phyloP scores from a whole-genome alignment of 495 filamentous ascomycete species.

The Trichoderma virens region DNA sequence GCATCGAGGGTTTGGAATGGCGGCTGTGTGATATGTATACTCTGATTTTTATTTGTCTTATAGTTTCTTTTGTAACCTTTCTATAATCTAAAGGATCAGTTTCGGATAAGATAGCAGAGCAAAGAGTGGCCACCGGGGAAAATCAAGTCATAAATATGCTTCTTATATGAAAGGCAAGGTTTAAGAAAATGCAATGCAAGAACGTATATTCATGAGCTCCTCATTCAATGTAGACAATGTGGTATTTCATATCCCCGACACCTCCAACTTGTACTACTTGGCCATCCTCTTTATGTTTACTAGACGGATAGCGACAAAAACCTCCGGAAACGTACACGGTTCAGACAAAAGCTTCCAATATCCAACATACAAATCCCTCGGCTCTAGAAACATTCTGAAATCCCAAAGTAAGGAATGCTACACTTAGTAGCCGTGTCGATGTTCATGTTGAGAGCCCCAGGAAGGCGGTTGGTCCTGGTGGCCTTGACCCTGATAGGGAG shows the following conservation, averaged over 20 bases:
- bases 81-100: background rate
- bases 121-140: background rate
- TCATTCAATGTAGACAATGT: background rate
- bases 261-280: background rate
- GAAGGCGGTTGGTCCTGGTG: background rate
- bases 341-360: background rate
- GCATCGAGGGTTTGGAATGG: background rate
- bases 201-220: too few species aligned
- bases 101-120: background rate
- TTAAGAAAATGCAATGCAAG: too few species aligned
- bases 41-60: background rate
- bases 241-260: background rate
- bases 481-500: background rate
- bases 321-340: background rate
- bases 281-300: background rate
- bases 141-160: background rate
- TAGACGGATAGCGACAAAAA: too few species aligned
- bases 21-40: background rate
- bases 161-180: too few species aligned
- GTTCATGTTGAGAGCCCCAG: background rate
- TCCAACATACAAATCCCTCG: background rate
- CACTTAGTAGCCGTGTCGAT: background rate
- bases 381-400: background rate
- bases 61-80: background rate
- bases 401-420: background rate